Percentiles rank a stretch among this genome's conserved stretches.
These are phyloP conservation scores for Basipetospora chlamydospora DNA, from an alignment of 2,329 filamentous ascomycete species.

Conservation along the genomic window DNA sequence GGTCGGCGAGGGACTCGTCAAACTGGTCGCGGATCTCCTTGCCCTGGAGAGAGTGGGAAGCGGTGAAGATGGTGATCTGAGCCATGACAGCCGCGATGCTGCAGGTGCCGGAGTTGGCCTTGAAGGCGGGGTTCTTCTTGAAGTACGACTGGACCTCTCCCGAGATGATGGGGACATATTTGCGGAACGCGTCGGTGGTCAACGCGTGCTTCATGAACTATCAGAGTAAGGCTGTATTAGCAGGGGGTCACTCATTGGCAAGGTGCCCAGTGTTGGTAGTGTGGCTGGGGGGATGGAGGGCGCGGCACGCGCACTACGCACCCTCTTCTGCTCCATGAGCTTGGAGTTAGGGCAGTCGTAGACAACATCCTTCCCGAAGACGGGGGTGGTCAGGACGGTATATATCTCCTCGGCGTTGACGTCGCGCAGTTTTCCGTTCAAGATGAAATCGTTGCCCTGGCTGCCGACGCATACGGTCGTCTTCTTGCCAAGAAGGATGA, in stretches of 20 bases:
- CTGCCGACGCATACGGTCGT: conserved; percentile 75
- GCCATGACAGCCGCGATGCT: conserved; percentile 65
- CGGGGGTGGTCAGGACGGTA: conserved; percentile 55
- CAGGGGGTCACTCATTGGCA: too few relatives aligned
- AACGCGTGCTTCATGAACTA: conserved; percentile 72
- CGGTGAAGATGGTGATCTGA: conserved; percentile 81
- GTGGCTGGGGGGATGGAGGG: too few relatives aligned
- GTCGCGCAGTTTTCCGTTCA: conserved; percentile 82
- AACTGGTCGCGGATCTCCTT: conserved; percentile 70
- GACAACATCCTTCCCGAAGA: conserved; percentile 74
- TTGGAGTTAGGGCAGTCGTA: conserved; percentile 87
- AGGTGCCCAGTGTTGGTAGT: too few relatives aligned
- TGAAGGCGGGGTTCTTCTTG: conserved; percentile 51
- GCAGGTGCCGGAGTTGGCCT: conserved; percentile 51
- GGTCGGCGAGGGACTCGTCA: conserved; percentile 62
- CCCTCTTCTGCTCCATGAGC: conserved; percentile 94
- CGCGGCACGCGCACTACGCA: too few relatives aligned
- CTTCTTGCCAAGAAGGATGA: conserved; percentile 75
- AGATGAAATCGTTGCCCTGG: conserved; percentile 76
- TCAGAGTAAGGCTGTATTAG: too few relatives aligned
- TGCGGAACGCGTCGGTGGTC: conserved; percentile 57
- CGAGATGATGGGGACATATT: conserved; percentile 66
- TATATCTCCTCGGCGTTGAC: conserved; percentile 87
- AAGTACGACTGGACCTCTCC: conserved; percentile 61
- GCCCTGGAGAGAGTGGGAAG: conserved; percentile 72